Base-by-base conservation (phyloP, 495 filamentous ascomycete genomes). In the Aspergillus wentii region DNA sequence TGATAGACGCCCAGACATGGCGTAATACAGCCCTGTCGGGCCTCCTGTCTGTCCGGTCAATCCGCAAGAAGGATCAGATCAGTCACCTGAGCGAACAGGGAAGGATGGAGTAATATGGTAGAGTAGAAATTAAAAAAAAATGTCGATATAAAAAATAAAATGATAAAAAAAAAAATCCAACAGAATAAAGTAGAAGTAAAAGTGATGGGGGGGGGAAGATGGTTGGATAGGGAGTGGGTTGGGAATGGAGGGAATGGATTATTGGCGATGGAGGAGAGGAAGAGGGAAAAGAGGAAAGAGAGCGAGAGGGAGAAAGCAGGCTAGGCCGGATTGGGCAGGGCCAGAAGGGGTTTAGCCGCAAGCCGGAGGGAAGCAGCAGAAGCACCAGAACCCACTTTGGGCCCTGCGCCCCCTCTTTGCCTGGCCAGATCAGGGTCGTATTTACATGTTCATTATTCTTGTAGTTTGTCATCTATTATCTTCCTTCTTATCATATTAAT, bases 1-100 rank as follows among this genome's bases (percentile, higher is more conserved):
- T 48, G 63, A 61, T 44, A 59, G 47, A 54, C 52, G 66, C 56
- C 61, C 59, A 59, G 65, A 57, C 68, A 71, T 71, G 57, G 66
- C 54, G 56, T 51, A 54, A 43, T 27, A 50, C 57, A 69, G 65
- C 68, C 68, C 64, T 63, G 41, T 56, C 59, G 64, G 68, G 66
- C 62, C 60, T 55, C 44, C 61, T 59, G 32, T 38, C 33, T 43
- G 38, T 53, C 49, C 44, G 43, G 25, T 58, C 54, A 57, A 54
- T 54, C 54, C 51, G 42, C 16, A 4, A 40, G 6, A 33, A 16
- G 29, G 17, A 21, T 15, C 5, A 21, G 40, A 38, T 59, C 44
- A 38, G 29, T 44, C 36, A 33, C 25, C 52, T 35, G 39, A 28
- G 32, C 20, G 17, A 25, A 32, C 17, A 35, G 30, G 28, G 32